Evolutionary conservation across 768 basidiomycete genomes (phyloP).

Genomic region (Suillus occidentalis): DNA sequence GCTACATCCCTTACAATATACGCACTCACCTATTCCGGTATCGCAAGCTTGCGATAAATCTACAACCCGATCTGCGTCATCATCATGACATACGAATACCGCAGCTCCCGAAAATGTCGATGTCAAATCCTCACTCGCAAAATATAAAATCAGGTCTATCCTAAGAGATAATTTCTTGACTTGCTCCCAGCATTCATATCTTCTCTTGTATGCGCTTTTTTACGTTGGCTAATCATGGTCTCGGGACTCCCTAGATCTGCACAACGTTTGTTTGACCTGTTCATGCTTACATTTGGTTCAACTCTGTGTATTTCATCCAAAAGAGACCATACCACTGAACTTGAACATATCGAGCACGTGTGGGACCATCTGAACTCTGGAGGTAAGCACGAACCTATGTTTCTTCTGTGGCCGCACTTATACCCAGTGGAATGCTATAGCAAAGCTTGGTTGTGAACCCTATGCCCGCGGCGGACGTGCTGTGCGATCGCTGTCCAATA

Average conservation of each 20-base stretch:
- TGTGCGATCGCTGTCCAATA: conserved; percentile 12
- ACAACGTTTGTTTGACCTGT: conserved; percentile 23
- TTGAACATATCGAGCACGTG: conserved; percentile 19
- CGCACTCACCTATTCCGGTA: not conserved
- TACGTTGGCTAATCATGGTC: conserved; percentile 8
- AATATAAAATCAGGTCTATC: not conserved
- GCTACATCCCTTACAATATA: not conserved
- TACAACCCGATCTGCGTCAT: not conserved
- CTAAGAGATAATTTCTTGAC: not conserved
- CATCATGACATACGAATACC: not conserved
- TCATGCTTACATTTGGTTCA: conserved; percentile 20
- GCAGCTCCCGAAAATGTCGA: not conserved
- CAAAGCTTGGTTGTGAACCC: conserved; percentile 15
- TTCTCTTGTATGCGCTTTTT: conserved; percentile 20
- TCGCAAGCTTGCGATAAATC: not conserved
- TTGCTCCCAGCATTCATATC: conserved; percentile 8
- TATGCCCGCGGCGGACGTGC: conserved; percentile 16
- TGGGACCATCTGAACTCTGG: conserved; percentile 17
- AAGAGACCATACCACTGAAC: conserved; percentile 16
- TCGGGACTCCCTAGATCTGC: conserved; percentile 16
- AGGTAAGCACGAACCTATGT: conserved; percentile 9
- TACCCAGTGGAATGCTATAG: not conserved
- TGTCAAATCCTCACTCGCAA: not conserved
- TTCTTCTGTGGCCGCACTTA: not conserved
- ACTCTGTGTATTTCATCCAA: conserved; percentile 14